phyloP scores from a whole-genome alignment of 345 rosid genomes.

The Lepidium aucheri region DNA sequence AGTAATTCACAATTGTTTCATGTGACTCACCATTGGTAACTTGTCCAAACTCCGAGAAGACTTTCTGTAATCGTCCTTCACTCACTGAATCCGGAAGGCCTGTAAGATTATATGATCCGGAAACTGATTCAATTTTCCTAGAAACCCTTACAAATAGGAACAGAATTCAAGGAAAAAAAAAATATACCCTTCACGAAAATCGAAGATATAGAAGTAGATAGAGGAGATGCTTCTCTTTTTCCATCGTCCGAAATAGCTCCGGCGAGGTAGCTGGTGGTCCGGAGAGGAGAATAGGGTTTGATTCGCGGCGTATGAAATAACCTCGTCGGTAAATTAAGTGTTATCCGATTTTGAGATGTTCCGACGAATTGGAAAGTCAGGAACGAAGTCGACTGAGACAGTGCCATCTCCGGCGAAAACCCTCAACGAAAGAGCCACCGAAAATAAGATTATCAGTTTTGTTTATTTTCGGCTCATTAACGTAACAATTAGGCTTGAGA shows the following conservation, averaged over 20 bases:
- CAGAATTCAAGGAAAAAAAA: neutral
- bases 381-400: neutral
- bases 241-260: slow-evolving; percentile 6
- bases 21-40: slow-evolving; percentile 33
- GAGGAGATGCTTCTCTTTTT: slow-evolving; percentile 6
- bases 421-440: neutral
- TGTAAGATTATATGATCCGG: neutral
- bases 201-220: slow-evolving; percentile 12
- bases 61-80: slow-evolving; percentile 43
- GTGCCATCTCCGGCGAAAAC: slow-evolving; percentile 29
- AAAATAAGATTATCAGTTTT: neutral
- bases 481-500: neutral
- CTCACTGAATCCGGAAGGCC: slow-evolving; percentile 46
- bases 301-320: neutral
- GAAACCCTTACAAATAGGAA: neutral
- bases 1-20: no score
- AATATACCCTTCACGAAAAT: slow-evolving; percentile 25
- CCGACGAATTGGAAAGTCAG: neutral
- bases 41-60: slow-evolving; percentile 43
- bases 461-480: neutral
- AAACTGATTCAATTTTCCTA: neutral
- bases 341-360: neutral
- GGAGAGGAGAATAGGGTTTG: slow-evolving; percentile 16
- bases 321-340: neutral
- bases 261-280: slow-evolving; percentile 13